These are phyloP conservation scores for Sclerotiophoma versabilis DNA, from an alignment of 2,329 filamentous ascomycete species.

Conservation along the genomic window DNA sequence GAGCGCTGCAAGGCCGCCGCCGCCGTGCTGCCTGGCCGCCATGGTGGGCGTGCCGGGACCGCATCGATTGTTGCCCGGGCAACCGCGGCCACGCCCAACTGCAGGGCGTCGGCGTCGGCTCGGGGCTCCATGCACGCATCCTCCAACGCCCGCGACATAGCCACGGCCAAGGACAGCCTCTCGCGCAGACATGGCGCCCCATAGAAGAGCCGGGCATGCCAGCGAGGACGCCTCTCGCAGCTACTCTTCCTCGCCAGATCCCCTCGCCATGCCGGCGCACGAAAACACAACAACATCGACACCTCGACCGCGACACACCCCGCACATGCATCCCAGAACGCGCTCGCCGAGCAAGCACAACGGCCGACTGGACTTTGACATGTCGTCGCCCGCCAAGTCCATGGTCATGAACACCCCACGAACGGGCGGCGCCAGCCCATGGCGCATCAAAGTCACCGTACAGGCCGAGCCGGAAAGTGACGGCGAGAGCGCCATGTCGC, in stretches of 20 bases:
- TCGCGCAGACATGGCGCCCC: conserved; percentile 31
- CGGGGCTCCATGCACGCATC: conserved; percentile 19
- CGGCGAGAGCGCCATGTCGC: conserved; percentile 41
- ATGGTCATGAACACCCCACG: conserved; percentile 54
- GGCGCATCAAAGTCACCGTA: conserved; percentile 60
- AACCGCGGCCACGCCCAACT: conserved; percentile 21
- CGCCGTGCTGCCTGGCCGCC: conserved; percentile 16
- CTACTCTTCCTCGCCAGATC: conserved; percentile 49
- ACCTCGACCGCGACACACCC: conserved; percentile 28
- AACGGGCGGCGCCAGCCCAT: conserved; percentile 52
- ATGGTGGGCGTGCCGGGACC: conserved; percentile 15
- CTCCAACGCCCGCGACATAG: neutral
- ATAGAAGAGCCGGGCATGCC: conserved; percentile 21
- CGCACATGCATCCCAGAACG: conserved; percentile 34
- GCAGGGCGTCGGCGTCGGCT: neutral
- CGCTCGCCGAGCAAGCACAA: conserved; percentile 44
- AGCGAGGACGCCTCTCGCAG: conserved; percentile 29
- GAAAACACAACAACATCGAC: conserved; percentile 30
- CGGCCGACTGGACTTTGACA: conserved; percentile 29
- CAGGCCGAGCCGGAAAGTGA: conserved; percentile 54
- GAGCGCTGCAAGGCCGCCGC: neutral
- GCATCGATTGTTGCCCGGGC: conserved; percentile 45
- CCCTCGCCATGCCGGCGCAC: conserved; percentile 41
- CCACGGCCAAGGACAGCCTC: neutral
- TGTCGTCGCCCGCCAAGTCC: conserved; percentile 53